Base-by-base conservation (phyloP, 768 basidiomycete species). In the Amanita pseudoporphyria region DNA sequence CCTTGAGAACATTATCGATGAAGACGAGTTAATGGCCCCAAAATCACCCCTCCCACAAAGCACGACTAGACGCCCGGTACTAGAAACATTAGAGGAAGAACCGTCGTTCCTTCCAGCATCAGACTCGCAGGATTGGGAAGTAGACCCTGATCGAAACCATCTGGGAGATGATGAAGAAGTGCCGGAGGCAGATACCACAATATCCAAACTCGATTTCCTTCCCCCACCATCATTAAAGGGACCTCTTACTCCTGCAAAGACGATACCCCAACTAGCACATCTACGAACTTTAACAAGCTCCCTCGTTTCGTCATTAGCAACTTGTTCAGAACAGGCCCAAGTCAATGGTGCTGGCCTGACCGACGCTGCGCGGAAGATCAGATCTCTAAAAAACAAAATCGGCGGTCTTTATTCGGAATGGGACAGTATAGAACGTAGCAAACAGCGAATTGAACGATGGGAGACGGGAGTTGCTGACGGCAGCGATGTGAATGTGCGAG, bases 301-400 rank as follows among this genome's bases (percentile, higher is more conserved):
- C 7, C 77, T 92, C 45, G 80, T 85, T 40, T 68, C 81, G 19
- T 84, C 87, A 9, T 74, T 94, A 39, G 76, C 81, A 2, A 77
- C 81, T 30, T 79, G 92, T 55, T 88, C 85, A 21, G 90, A 94
- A 58, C 87, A 91, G 52, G 85, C 88, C 12, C 90, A 94, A 61
- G 87, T 91, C 44, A 89, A 90, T 58, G 81, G 83, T 9, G 91
- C 86, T 1, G 84, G 83, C 3, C 84, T 87, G 9, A 81, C 88
- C 1, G 90, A 94, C 51, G 84, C 89, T 0, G 88, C 87, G 40
- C 77, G 90, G 33, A 90, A 87, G 65, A 81, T 94, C 36, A 83
- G 90, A 43, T 85, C 86, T 12, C 66, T 91, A 53, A 88, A 87
- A 68, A 90, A 91, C 58, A 86, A 84, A 56, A 65, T 92, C 26